phyloP scores from a whole-genome alignment of 148 eudicot species.

The Rhododendron vialii region DNA sequence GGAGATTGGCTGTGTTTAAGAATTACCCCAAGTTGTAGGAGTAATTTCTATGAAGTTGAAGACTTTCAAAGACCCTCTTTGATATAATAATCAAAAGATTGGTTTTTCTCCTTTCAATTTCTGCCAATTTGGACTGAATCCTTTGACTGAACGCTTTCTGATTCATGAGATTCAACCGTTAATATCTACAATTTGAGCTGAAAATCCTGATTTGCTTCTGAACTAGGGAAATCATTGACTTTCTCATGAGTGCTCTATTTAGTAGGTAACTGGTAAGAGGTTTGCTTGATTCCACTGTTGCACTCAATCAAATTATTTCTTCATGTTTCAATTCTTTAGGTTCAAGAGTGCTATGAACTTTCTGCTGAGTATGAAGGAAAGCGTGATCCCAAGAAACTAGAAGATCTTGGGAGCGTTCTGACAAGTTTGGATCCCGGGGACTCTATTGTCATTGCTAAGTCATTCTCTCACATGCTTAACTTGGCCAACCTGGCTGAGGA shows the following conservation, averaged over 20 bases:
- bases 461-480: conserved; percentile 96
- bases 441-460: conserved; percentile 84
- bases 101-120: background rate
- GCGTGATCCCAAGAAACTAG: conserved; percentile 66
- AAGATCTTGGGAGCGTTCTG: conserved; percentile 76
- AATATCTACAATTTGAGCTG: background rate
- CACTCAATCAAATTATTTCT: background rate
- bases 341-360: conserved; percentile 92
- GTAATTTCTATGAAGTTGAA: background rate
- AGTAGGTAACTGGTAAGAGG: background rate
- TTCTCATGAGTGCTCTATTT: background rate
- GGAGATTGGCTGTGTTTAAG: background rate
- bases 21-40: background rate
- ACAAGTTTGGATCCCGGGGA: conserved; percentile 94
- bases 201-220: background rate
- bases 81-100: background rate
- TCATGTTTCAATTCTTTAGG: conserved; percentile 32
- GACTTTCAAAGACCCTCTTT: background rate
- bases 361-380: conserved; percentile 93
- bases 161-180: background rate
- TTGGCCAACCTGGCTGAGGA: conserved; percentile 94
- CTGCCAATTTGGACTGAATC: background rate
- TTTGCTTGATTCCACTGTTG: background rate
- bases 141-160: background rate
- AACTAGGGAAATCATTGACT: background rate